Base-by-base conservation (phyloP, 495 filamentous ascomycete genomes). In the Hypoxylon perforatum region DNA sequence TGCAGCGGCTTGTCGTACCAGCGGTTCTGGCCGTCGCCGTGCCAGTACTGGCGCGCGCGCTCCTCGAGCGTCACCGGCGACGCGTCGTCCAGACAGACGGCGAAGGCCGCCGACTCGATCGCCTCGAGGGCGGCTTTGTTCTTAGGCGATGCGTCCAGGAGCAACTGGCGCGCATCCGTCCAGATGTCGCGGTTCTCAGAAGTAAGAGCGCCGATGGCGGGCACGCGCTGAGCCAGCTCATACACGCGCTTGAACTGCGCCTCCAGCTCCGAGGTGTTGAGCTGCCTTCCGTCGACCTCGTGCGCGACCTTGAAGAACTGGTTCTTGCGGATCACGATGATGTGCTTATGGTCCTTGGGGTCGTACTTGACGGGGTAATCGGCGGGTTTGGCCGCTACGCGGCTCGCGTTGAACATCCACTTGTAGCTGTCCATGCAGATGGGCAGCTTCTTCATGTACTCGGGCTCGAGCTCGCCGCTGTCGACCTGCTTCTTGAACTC, bases 1-100 rank as follows among this genome's bases (percentile, higher is more conserved):
- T 99, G 93, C 55, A 97, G 81, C 18, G 96, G 96, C 84, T 98
- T 98, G 84, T 99, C 96, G 75, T 91, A 98, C 92, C 93, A 99
- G 55, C 96, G 90, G 85, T 98, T 99, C 69, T 84, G 78, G 60
- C 96, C 96, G 69, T 97, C 93, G 44, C 96, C 96, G 79, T 97
- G 93, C 96, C 96, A 99, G 87, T 96, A 99, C 75, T 92, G 91
- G 79, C 91, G 90, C 14, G 94, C 91, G 25, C 96, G 93, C 82
- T 97, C 96, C 81, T 97, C 93, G 28, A 98, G 86, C 3, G 96
- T 99, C 11, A 98, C 87, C 10, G 95, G 96, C 30, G 89, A 83
- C 17, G 95, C 92, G 71, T 97, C 93, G 75, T 99, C 96, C 18
- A 99, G 86, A 79, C 95, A 98, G 70, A 98, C 84, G 38, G 97